Conservation (phyloP, 2,329 filamentous ascomycete genomes). For the Phoma sp. region DNA sequence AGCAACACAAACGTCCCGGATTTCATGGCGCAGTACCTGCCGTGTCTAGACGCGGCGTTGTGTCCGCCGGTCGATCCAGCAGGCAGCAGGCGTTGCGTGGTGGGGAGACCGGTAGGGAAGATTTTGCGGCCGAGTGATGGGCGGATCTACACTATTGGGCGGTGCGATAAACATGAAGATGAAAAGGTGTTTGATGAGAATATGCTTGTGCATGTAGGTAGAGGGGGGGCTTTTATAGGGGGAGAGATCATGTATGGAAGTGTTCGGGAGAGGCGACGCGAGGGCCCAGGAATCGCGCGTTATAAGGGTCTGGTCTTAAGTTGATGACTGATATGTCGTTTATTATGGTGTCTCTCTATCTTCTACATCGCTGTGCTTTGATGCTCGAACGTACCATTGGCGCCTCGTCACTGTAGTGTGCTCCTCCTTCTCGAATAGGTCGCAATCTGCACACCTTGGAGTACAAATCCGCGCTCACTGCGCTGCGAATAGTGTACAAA, state of each 20-base stretch:
- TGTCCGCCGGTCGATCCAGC: not conserved
- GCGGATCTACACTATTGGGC: not conserved
- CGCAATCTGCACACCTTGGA: not conserved
- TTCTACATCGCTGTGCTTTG: not conserved
- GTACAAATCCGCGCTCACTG: not conserved
- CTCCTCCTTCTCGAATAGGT: not conserved
- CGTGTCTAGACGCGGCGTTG: not conserved
- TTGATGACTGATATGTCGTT: not conserved
- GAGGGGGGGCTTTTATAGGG: not conserved
- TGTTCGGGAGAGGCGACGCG: not conserved
- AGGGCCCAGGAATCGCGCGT: not conserved
- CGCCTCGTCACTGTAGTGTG: not conserved
- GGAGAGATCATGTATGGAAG: not conserved
- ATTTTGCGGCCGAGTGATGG: not conserved
- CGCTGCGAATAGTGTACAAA: not conserved
- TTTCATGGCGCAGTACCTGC: not conserved
- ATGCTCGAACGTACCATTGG: slow-evolving; percentile 2
- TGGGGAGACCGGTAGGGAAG: not conserved
- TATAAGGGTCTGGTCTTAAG: too few species aligned
- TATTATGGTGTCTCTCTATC: slow-evolving; percentile 14
- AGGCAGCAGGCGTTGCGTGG: not conserved
- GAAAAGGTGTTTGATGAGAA: not conserved
- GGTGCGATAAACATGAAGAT: not conserved
- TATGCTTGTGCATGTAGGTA: not conserved
- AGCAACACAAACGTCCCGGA: too few species aligned